Evolutionary conservation across 805 yeast genomes (phyloP).

Genomic region (Metschnikowia matae): DNA sequence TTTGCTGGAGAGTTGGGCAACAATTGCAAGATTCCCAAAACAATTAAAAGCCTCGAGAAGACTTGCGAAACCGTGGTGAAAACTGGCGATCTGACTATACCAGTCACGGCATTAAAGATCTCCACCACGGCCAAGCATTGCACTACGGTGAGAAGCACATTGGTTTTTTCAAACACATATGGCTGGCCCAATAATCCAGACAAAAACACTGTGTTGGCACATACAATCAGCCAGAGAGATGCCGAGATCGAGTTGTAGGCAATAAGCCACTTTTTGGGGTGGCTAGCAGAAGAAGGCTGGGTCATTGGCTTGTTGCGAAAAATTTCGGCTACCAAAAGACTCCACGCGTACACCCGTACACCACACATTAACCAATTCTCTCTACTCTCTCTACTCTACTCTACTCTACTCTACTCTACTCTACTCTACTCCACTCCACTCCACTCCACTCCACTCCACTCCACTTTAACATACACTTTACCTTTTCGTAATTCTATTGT

Average conservation of each 20-base stretch:
- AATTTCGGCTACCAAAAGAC: neutral
- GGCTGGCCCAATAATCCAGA: conserved; percentile 55
- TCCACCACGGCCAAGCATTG: conserved; percentile 83
- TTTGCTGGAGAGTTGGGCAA: conserved; percentile 72
- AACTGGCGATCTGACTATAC: conserved; percentile 81
- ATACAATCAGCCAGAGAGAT: conserved; percentile 39
- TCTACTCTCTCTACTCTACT: too few species aligned
- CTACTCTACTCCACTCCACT: too few species aligned
- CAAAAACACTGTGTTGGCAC: conserved; percentile 38
- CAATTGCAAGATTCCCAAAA: conserved; percentile 73
- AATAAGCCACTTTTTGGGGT: conserved; percentile 35
- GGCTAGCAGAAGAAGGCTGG: conserved; percentile 8
- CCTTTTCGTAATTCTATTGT: too few species aligned
- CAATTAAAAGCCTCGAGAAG: conserved; percentile 75
- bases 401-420: too few species aligned
- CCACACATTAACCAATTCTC: neutral
- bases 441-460: too few species aligned
- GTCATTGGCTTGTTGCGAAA: neutral
- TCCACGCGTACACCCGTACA: neutral
- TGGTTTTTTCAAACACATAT: conserved; percentile 55
- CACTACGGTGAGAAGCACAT: conserved; percentile 54
- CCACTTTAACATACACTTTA: too few species aligned
- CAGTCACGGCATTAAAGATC: conserved; percentile 69
- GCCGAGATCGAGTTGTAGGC: conserved; percentile 42
- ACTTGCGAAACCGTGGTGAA: conserved; percentile 86